Evolutionary conservation across 257 asterid species (phyloP).

Genomic region (Perilla frutescens): DNA sequence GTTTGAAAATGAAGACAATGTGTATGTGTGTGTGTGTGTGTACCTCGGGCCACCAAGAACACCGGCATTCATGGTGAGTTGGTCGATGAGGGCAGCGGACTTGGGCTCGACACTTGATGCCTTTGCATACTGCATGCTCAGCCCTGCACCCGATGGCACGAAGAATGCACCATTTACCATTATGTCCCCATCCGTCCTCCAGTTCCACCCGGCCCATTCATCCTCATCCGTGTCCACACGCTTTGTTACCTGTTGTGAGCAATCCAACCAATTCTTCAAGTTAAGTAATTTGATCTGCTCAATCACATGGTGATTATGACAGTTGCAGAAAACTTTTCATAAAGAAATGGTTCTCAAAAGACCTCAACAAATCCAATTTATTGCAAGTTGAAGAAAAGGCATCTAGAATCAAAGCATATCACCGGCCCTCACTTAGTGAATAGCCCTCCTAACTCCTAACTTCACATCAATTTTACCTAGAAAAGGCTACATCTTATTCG

Average conservation of each 20-base stretch:
- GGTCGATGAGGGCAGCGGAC: conserved; percentile 46
- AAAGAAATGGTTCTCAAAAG: background rate
- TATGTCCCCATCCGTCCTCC: conserved; percentile 72
- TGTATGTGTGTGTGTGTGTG: conserved; percentile 32
- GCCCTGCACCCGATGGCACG: conserved; percentile 66
- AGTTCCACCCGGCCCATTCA: conserved; percentile 65
- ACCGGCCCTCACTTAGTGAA: conserved; percentile 26
- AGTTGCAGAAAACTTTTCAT: background rate
- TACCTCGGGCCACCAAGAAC: conserved; percentile 57
- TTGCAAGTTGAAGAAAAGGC: conserved; percentile 36
- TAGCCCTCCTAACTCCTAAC: background rate
- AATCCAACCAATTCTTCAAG: background rate
- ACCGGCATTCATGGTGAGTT: conserved; percentile 56
- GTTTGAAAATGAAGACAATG: background rate
- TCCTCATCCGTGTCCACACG: conserved; percentile 61
- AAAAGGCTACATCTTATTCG: conserved; percentile 11
- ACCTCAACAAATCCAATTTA: background rate
- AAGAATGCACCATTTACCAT: conserved; percentile 70
- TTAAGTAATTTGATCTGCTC: background rate
- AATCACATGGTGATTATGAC: conserved; percentile 27
- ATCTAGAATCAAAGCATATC: conserved; percentile 12
- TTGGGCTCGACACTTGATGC: conserved; percentile 55
- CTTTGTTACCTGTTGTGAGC: conserved; percentile 57
- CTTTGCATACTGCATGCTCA: conserved; percentile 54
- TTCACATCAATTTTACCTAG: conserved; percentile 13